Evolutionary conservation across 352 stramenopile genomes (phyloP), one percentile per base, ranked within the genome.

Genomic region (Phytopythium kandeliae): DNA sequence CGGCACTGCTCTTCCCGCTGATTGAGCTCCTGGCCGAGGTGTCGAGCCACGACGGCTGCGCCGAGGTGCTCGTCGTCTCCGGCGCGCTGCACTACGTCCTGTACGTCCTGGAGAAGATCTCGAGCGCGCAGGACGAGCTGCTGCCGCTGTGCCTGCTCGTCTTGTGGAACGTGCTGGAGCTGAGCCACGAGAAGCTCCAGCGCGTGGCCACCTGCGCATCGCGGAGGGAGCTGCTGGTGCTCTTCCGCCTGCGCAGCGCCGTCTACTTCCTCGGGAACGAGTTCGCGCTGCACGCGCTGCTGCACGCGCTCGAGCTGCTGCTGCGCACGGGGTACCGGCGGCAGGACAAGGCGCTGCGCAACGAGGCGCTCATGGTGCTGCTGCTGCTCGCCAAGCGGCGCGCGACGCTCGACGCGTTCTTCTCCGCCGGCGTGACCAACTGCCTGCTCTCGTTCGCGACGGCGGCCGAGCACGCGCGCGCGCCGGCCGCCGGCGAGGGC

Each of bases 301-400:
- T 88, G 15, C 73, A 83, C 38, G 61, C 71, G 2, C 45, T 90
- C 21, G 73, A 86, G 51, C 48, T 85, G 22, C 57, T 90, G 26
- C 62, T 92, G 1, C 51, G 65, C 8, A 61, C 69, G 5, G 78
- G 81, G 2, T 86, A 84, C 51, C 77, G 81, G 9, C 63, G 75
- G 47, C 78, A 92, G 55, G 78, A 90, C 59, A 90, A 90, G 60
- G 78, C 86, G 48, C 65, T 87, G 47, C 74, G 81, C 30, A 92
- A 92, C 54, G 78, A 84, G 42, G 86, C 70, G 16, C 40, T 92
- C 24, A 84, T 90, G 62, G 67, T 92, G 15, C 35, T 89, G 22
- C 54, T 80, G 13, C 61, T 92, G 13, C 67, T 90, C 8, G 65
- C 75, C 8, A 68, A 73, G 38, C 70, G 76, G 10, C 54, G 63